Base-by-base conservation (phyloP, 2,329 filamentous ascomycete genomes). In the Venturiaceae sp. region DNA sequence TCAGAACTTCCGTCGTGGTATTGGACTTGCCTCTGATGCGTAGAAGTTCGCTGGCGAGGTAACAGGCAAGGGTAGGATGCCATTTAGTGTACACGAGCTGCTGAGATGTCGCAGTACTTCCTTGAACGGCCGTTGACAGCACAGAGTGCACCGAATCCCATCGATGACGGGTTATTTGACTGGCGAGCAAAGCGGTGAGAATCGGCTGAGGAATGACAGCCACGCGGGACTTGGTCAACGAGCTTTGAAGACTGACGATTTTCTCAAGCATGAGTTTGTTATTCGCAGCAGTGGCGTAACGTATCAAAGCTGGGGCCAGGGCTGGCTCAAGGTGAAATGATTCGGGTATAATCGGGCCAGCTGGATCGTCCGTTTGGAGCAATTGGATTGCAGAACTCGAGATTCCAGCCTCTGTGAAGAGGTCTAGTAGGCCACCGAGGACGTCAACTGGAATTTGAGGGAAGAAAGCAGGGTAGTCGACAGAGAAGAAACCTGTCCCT, bases 321-420 rank as follows among this genome's bases (percentile, higher is more conserved):
- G 70, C 69, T 32, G 74, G 74, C 61, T 81, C 69, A 2, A 64
- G 65, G 62, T 82, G 83, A 28, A 75, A 62, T 21, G 66, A 64
- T 13, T 66, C 63, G 23, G 74, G 68, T 26, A 84, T 80, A 2
- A 79, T 61, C n/a, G 80, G 79, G 0, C 79, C 80, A 62, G 83
- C 80, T 14, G 80, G 62, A 62, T 81, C 80, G 9, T 74, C 64
- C 0, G 75, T 77, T 58, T 77, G 75, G 1, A 84, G 68, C 13
- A 85, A 68, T 76, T 77, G 82, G 33, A 75, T 71, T 3, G 78
- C 81, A 57, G 84, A 71, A 16, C 76, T 73, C 60, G 74, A 78
- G 7, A 74, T 67, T 55, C 73, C 72, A 14, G 75, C 70, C 21
- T 75, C 70, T 0, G 75, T 79, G 23, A 75, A 70, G 30, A 83